Percentiles rank a stretch among this genome's conserved stretches.
These are phyloP conservation scores for Raddia guianensis DNA, from an alignment of 176 grass and related monocot species.

Conservation along the genomic window DNA sequence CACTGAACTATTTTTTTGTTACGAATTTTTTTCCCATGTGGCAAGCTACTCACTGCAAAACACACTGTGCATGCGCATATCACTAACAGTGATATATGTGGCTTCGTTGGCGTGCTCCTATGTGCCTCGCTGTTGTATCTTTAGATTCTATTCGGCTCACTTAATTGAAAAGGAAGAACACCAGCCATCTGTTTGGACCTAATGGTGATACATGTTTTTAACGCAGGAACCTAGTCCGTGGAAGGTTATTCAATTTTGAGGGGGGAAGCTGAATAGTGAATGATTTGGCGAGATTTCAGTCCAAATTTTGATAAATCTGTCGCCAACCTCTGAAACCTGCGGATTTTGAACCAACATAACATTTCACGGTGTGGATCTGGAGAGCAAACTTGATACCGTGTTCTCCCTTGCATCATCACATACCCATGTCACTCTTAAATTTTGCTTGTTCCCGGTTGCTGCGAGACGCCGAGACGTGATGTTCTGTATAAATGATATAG, in stretches of 20 bases:
- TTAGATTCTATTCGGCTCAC: too few relatives aligned
- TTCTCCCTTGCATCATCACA: neutral
- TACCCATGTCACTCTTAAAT: neutral
- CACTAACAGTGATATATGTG: neutral
- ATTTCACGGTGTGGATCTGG: neutral
- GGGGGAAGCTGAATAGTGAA: neutral
- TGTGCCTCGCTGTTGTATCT: too few relatives aligned
- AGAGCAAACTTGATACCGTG: neutral
- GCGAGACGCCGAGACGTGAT: neutral
- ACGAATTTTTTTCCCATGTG: neutral
- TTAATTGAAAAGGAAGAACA: too few relatives aligned
- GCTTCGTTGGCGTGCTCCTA: too few relatives aligned
- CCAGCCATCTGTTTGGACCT: neutral
- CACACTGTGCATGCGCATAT: too few relatives aligned
- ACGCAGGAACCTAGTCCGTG: slow-evolving; percentile 27
- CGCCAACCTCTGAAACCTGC: neutral
- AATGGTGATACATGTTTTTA: neutral
- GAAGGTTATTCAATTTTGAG: slow-evolving; percentile 21
- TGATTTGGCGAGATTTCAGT: neutral
- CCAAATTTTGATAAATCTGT: neutral
- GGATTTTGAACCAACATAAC: neutral
- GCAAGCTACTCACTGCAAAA: neutral
- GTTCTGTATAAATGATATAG: slow-evolving; percentile 25
- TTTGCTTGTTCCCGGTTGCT: neutral
- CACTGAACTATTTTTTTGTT: neutral